Evolutionary conservation across 371 early-diverging fungal species (phyloP).

Genomic region (Enterospora canceri): DNA sequence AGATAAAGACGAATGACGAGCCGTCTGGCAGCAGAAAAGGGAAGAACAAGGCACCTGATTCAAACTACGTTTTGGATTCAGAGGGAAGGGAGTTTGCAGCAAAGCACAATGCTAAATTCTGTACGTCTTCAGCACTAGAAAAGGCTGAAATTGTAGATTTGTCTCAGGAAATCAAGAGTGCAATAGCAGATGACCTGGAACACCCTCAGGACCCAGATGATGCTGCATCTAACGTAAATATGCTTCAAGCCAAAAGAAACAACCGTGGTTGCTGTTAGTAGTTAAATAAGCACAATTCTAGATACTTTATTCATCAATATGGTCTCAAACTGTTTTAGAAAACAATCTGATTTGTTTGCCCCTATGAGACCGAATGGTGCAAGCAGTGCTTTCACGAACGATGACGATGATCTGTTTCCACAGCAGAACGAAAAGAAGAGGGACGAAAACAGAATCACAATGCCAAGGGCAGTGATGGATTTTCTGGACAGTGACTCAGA

Average conservation of each 20-base stretch:
- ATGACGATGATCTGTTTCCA: no score
- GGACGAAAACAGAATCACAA: no score
- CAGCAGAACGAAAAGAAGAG: no score
- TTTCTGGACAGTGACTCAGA: no score
- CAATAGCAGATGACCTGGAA: conserved; percentile 43
- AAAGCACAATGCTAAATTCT: conserved; percentile 41
- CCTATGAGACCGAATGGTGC: no score
- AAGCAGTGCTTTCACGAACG: no score
- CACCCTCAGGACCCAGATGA: conserved; percentile 24
- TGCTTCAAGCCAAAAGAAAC: neutral
- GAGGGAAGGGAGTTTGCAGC: conserved; percentile 31
- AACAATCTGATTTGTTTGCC: no score
- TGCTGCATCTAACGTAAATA: conserved; percentile 7
- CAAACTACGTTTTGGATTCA: neutral
- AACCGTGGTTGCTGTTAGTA: conserved; percentile 5
- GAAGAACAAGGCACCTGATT: conserved; percentile 20
- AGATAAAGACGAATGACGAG: neutral
- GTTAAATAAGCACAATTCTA: neutral
- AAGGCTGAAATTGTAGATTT: conserved; percentile 46
- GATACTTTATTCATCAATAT: neutral
- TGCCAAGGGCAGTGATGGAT: no score
- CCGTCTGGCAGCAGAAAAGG: neutral
- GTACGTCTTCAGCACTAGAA: conserved; percentile 50
- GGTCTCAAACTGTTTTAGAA: no score
- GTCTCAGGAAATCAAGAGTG: conserved; percentile 26